Evolutionary conservation across 139 green algal species (phyloP).

Genomic region (Bryopsis sp.): DNA sequence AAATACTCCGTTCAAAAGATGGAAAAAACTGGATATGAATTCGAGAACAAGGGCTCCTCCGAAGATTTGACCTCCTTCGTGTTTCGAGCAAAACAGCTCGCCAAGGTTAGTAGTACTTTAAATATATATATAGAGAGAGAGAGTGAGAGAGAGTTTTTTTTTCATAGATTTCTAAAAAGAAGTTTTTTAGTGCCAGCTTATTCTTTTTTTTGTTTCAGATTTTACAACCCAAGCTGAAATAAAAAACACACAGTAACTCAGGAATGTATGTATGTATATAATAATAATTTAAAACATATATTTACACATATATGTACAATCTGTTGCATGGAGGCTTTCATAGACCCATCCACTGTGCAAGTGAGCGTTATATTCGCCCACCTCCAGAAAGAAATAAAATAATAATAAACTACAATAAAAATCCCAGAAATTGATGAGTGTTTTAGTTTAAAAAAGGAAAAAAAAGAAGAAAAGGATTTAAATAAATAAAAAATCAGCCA

Average conservation of each 20-base stretch:
- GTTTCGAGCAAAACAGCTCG: not conserved
- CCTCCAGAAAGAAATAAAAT: not conserved
- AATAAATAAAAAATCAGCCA: no score
- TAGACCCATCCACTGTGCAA: no score
- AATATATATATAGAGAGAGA: not conserved
- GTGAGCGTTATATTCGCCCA: no score
- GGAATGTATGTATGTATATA: not conserved
- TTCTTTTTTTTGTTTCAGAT: no score
- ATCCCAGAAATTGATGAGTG: not conserved
- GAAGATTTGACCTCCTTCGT: not conserved
- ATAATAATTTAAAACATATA: no score
- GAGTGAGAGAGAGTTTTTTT: not conserved
- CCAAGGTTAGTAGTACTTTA: not conserved
- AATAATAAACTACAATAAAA: not conserved
- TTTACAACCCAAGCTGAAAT: not conserved
- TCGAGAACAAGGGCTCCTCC: not conserved
- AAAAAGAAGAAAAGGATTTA: no score
- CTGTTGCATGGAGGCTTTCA: no score
- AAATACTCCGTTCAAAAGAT: not conserved
- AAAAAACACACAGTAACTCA: not conserved
- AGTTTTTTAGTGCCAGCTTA: no score
- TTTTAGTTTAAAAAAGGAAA: not conserved
- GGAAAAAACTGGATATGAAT: constrained; percentile 21
- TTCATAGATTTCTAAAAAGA: not conserved
- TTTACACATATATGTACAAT: no score